Conservation (phyloP, 495 filamentous ascomycete genomes). For the Aspergillus ostianus region DNA sequence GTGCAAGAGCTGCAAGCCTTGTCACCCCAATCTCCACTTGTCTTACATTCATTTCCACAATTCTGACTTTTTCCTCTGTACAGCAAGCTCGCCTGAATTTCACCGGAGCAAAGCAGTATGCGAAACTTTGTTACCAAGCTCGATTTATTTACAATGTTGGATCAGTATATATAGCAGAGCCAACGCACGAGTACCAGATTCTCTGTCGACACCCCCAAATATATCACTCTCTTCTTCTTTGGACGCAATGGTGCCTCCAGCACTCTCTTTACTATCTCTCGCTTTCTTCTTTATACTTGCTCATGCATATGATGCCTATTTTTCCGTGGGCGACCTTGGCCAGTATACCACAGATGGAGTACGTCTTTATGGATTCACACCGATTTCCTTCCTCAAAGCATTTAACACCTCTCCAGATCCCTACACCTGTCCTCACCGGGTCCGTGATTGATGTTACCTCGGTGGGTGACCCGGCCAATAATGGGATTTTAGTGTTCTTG, state of each 20-base stretch:
- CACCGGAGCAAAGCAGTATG: neutral
- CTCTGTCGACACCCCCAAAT: neutral
- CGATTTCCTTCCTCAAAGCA: neutral
- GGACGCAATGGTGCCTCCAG: neutral
- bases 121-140: neutral
- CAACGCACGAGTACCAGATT: neutral
- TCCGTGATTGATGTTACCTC: slow-evolving; percentile 7
- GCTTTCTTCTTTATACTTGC: slow-evolving; percentile 1
- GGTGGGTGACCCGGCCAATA: neutral
- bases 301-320: slow-evolving; percentile 3
- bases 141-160: neutral
- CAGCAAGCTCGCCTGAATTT: no score
- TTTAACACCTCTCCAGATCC: slow-evolving; percentile 1
- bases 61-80: no score
- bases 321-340: slow-evolving; percentile 5
- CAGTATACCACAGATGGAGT: slow-evolving; percentile 6
- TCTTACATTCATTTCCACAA: no score
- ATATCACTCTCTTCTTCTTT: neutral
- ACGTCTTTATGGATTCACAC: neutral
- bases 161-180: neutral
- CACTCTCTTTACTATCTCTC: neutral
- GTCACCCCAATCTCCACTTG: no score
- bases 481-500: slow-evolving; percentile 4
- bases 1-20: no score
- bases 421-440: slow-evolving; percentile 5